Conservation (phyloP, 176 grass and related monocot species). For the Oryza glumipatula region DNA sequence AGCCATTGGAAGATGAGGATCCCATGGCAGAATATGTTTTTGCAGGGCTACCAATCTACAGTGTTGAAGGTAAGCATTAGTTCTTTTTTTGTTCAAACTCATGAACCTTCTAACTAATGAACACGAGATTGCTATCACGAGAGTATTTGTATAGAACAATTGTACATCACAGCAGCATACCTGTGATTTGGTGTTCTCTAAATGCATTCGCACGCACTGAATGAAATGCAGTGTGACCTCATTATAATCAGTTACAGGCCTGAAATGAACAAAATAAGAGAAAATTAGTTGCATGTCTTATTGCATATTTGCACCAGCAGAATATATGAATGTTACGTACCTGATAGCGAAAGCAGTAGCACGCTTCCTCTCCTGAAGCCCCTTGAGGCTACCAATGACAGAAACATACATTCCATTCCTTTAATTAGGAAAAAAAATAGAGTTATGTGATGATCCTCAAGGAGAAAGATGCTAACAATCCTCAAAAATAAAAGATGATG, state of each 20-base stretch:
- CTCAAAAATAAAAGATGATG: constrained; percentile 3
- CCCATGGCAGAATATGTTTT: constrained; percentile 42
- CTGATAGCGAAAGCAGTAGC: constrained; percentile 77
- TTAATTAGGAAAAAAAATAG: constrained; percentile 7
- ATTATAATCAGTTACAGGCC: constrained; percentile 79
- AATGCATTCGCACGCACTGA: constrained; percentile 79
- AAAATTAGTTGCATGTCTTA: neutral
- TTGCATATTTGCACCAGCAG: neutral
- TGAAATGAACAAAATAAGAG: constrained; percentile 38
- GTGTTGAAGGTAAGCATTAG: neutral
- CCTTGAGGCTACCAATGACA: constrained; percentile 82
- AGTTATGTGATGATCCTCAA: neutral
- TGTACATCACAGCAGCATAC: constrained; percentile 42
- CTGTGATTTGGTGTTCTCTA: constrained; percentile 76
- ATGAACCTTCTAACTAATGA: neutral
- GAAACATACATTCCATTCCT: constrained; percentile 93
- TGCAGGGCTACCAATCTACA: constrained; percentile 53
- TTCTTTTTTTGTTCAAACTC: neutral
- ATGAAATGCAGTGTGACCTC: constrained; percentile 84
- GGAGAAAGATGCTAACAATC: neutral
- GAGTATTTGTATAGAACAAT: neutral
- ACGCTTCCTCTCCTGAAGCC: constrained; percentile 78
- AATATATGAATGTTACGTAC: constrained; percentile 39
- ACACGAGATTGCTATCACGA: neutral
- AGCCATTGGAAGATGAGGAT: constrained; percentile 41